Percentiles rank a stretch among this genome's conserved stretches.
phyloP scores from a whole-genome alignment of 192 early-diverging fungal species.

The Coemansia sp. region DNA sequence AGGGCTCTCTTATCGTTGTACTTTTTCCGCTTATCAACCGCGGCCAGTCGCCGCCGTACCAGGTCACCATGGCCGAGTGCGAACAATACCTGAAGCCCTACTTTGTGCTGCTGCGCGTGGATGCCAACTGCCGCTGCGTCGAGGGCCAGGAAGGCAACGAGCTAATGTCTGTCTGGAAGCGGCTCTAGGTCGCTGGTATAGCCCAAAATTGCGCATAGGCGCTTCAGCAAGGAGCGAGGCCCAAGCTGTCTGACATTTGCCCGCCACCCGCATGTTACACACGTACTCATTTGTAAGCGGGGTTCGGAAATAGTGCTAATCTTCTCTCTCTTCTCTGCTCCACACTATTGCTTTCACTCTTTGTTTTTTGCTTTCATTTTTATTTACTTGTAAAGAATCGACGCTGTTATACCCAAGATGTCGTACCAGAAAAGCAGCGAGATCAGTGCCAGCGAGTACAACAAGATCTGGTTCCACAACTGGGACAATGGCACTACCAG shows the following conservation, averaged over 20 bases:
- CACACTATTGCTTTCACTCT: neutral
- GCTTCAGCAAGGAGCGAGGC: too few relatives aligned
- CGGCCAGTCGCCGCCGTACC: conserved; percentile 31
- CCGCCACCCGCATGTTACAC: neutral
- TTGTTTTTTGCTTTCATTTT: neutral
- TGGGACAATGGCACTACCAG: conserved; percentile 29
- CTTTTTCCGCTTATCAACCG: conserved; percentile 47
- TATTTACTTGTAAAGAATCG: neutral
- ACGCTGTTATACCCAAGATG: neutral
- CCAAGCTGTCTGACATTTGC: neutral
- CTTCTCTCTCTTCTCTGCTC: too few relatives aligned
- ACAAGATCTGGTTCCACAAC: conserved; percentile 33
- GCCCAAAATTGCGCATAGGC: neutral
- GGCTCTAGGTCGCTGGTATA: conserved; percentile 7
- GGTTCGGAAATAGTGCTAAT: neutral
- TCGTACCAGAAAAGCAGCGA: conserved; percentile 10
- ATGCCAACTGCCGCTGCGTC: conserved; percentile 43
- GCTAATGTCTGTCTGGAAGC: conserved; percentile 47
- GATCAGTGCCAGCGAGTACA: conserved; percentile 27
- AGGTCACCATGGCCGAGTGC: conserved; percentile 52
- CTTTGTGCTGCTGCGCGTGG: conserved; percentile 52
- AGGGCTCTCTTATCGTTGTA: conserved; percentile 48
- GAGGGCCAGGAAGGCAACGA: conserved; percentile 54
- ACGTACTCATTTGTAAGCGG: neutral
- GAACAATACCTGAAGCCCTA: conserved; percentile 38